Evolutionary conservation across 176 grass and related monocot genomes (phyloP).

Genomic region (Carex parvula): DNA sequence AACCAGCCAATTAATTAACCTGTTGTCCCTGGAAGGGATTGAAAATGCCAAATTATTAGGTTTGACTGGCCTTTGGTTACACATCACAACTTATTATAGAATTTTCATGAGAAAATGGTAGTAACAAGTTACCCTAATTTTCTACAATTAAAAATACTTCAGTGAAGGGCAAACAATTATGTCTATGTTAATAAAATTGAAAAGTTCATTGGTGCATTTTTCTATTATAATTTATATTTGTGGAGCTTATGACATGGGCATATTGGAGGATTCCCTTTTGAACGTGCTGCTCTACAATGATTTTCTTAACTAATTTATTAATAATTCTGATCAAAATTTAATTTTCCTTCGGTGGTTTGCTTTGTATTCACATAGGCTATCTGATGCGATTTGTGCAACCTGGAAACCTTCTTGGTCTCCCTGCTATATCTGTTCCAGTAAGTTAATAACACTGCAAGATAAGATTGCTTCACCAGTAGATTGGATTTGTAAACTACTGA

Average conservation of each 20-base stretch:
- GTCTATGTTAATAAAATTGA: neutral
- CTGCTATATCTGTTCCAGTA: slow-evolving; percentile 92
- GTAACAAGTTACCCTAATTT: neutral
- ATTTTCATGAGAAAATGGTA: neutral
- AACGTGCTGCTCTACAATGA: neutral
- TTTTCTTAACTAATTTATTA: neutral
- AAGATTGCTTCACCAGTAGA: neutral
- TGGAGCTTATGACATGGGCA: neutral
- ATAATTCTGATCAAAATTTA: neutral
- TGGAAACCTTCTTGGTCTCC: slow-evolving; percentile 90
- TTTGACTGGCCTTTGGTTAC: neutral
- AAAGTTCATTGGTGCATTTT: neutral
- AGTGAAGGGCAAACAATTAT: neutral
- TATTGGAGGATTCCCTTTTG: neutral
- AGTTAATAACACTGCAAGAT: slow-evolving; percentile 31
- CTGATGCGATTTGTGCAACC: slow-evolving; percentile 81
- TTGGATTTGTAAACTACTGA: neutral
- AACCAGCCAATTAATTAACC: neutral
- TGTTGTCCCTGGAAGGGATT: neutral
- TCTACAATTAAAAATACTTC: neutral
- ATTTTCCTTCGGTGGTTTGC: neutral
- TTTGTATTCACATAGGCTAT: slow-evolving; percentile 42
- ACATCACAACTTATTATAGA: neutral
- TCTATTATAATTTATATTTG: neutral
- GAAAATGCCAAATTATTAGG: neutral